A percentile compares a stretch with the other conserved stretches of the same genome.
These are phyloP conservation scores for Neurospora sp. DNA, from an alignment of 2,329 filamentous ascomycete genomes.

Conservation along the genomic window DNA sequence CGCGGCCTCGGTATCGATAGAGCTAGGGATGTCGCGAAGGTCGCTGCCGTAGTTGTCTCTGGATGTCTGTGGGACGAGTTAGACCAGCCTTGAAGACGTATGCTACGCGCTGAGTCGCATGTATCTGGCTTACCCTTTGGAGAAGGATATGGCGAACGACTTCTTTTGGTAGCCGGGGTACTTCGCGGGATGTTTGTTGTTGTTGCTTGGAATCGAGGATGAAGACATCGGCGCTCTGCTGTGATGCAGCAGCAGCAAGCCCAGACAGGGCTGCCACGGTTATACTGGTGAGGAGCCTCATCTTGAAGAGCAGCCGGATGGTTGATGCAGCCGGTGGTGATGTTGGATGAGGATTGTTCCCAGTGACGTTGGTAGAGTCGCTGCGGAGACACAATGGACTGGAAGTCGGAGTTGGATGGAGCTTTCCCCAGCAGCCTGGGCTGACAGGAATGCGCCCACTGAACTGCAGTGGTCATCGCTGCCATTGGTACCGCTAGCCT, in stretches of 20 bases:
- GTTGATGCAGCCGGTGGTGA: background rate
- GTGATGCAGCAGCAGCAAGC: constrained; percentile 23
- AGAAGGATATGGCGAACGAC: constrained; percentile 49
- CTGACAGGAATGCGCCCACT: background rate
- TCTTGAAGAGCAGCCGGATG: constrained; percentile 9
- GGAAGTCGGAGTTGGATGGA: background rate
- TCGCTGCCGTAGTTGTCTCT: constrained; percentile 30
- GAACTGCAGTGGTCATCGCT: background rate
- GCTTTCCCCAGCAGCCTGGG: background rate
- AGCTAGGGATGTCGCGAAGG: constrained; percentile 34
- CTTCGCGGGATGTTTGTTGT: constrained; percentile 18
- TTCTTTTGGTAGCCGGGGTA: constrained; percentile 38
- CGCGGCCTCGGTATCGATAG: constrained; percentile 34
- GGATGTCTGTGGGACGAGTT: constrained; percentile 11
- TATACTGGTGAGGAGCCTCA: constrained; percentile 23
- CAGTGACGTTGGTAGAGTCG: background rate
- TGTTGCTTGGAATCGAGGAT: constrained; percentile 32
- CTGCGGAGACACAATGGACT: background rate
- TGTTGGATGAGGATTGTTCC: background rate
- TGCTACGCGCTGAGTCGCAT: background rate
- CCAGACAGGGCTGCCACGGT: constrained; percentile 22
- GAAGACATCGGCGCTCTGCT: constrained; percentile 41
- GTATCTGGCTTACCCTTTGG: constrained; percentile 40
- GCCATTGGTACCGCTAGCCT: background rate
- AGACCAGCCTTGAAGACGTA: background rate